A percentile compares a stretch with the other conserved stretches of the same genome.
Conservation (phyloP, 805 yeast species). For the Candida boidinii region DNA sequence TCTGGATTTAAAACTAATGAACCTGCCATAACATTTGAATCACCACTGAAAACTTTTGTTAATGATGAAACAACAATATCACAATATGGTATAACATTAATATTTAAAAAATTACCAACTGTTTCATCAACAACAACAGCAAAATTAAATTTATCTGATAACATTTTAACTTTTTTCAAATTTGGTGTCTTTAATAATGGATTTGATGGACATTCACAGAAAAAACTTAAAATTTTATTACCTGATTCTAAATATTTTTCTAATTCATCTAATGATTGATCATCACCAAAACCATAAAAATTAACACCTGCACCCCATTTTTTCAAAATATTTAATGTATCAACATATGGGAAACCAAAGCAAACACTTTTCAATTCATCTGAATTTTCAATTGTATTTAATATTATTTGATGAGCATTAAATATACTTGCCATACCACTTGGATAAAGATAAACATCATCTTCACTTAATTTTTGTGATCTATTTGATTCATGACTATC, state of each 20-base stretch:
- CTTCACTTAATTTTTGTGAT: conserved; percentile 30
- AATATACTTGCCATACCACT: conserved; percentile 92
- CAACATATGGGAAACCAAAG: conserved; percentile 95
- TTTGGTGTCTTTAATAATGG: conserved; percentile 88
- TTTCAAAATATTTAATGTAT: conserved; percentile 73
- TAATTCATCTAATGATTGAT: conserved; percentile 53
- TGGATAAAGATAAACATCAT: conserved; percentile 78
- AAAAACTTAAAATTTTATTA: conserved; percentile 63
- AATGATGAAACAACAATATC: conserved; percentile 83
- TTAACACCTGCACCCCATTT: conserved; percentile 91
- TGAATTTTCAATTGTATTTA: conserved; percentile 20
- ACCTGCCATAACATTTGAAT: conserved; percentile 94
- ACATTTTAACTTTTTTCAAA: conserved; percentile 48
- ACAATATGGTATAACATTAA: conserved; percentile 72
- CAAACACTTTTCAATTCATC: conserved; percentile 62
- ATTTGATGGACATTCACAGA: conserved; percentile 92
- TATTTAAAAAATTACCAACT: conserved; percentile 81
- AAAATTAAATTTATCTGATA: conserved; percentile 66
- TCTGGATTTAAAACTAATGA: conserved; percentile 70
- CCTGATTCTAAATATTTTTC: conserved; percentile 55
- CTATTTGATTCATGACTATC: no score
- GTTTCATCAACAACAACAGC: conserved; percentile 90
- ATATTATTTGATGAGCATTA: conserved; percentile 53
- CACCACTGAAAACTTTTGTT: conserved; percentile 91
- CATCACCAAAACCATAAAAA: conserved; percentile 81